Percentiles rank a stretch among this genome's conserved stretches.
Evolutionary conservation across 75 land plant species (phyloP).

Genomic region (Pinus tabuliformis): DNA sequence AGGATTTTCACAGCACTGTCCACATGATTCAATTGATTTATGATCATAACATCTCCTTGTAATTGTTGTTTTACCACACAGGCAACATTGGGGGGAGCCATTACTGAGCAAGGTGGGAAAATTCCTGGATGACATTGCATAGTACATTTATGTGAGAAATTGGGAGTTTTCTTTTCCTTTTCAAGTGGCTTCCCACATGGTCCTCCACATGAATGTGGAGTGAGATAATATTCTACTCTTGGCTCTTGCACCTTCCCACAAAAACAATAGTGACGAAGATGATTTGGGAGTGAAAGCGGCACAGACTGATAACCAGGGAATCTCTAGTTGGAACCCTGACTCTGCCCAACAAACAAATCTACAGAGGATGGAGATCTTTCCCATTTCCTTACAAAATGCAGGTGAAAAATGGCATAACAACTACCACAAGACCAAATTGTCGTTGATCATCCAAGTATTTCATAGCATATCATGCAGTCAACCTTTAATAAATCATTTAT

Average conservation of each 20-base stretch:
- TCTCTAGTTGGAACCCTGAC: constrained; percentile 70
- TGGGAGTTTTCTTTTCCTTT: constrained; percentile 26
- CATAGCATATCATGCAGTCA: constrained; percentile 99
- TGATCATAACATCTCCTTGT: constrained; percentile 10
- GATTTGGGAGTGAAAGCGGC: constrained; percentile 49
- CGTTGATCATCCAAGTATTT: constrained; percentile 69
- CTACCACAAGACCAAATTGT: constrained; percentile 90
- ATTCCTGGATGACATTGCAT: constrained; percentile 99
- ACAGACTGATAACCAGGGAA: constrained; percentile 96
- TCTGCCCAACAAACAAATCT: constrained; percentile 45
- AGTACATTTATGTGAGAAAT: constrained; percentile 86
- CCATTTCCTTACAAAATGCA: constrained; percentile 87
- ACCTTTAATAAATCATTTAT: constrained; percentile 38
- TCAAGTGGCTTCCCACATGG: constrained; percentile 84
- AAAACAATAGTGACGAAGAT: constrained; percentile 80
- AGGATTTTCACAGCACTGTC: no score
- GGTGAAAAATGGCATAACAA: constrained; percentile 90
- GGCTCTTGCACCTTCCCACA: constrained; percentile 85
- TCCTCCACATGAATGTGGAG: constrained; percentile 98
- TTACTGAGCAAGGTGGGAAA: constrained; percentile 94
- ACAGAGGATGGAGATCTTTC: constrained; percentile 83
- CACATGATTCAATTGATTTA: no score
- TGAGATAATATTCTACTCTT: constrained; percentile 76
- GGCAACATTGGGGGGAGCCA: constrained; percentile 77
- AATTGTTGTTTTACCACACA: constrained; percentile 73